These are phyloP conservation scores for Fusarium sarcochroum DNA, from an alignment of 2,329 filamentous ascomycete species.

Conservation along the genomic window DNA sequence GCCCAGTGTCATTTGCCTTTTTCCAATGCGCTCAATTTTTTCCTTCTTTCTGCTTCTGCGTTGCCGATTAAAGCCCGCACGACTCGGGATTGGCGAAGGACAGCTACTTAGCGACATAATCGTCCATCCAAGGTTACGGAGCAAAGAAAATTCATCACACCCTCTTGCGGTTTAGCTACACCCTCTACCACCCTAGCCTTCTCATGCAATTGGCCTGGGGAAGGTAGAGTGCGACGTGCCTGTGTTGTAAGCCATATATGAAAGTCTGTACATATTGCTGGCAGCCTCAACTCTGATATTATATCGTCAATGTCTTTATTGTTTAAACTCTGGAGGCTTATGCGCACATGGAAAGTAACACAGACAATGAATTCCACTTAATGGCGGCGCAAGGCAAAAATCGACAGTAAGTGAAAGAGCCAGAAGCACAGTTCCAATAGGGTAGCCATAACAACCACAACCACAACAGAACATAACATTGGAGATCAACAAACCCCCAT, in stretches of 20 bases:
- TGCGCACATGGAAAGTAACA: not conserved
- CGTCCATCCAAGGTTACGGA: conserved; percentile 20
- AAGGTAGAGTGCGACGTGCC: conserved; percentile 24
- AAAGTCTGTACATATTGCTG: not conserved
- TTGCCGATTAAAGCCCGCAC: conserved; percentile 37
- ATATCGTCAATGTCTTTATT: not conserved
- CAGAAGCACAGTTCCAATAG: not conserved
- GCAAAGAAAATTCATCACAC: conserved; percentile 37
- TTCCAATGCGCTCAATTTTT: conserved; percentile 28
- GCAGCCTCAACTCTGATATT: not conserved
- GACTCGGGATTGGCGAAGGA: conserved; percentile 35
- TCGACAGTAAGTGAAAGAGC: not conserved
- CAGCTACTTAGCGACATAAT: conserved; percentile 15
- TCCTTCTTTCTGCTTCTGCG: conserved; percentile 19
- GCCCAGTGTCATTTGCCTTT: conserved; percentile 26
- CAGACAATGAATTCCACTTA: not conserved
- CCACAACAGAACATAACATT: conserved; percentile 22
- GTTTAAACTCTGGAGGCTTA: not conserved
- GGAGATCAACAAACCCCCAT: conserved; percentile 39
- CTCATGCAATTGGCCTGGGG: conserved; percentile 22
- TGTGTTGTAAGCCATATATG: conserved; percentile 7
- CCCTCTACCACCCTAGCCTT: conserved; percentile 36
- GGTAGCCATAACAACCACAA: conserved; percentile 40
- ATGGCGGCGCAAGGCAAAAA: not conserved
- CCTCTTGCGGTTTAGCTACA: conserved; percentile 30